Evolutionary conservation across 331 rosid genomes (phyloP).

Genomic region (Rosa hybrid): DNA sequence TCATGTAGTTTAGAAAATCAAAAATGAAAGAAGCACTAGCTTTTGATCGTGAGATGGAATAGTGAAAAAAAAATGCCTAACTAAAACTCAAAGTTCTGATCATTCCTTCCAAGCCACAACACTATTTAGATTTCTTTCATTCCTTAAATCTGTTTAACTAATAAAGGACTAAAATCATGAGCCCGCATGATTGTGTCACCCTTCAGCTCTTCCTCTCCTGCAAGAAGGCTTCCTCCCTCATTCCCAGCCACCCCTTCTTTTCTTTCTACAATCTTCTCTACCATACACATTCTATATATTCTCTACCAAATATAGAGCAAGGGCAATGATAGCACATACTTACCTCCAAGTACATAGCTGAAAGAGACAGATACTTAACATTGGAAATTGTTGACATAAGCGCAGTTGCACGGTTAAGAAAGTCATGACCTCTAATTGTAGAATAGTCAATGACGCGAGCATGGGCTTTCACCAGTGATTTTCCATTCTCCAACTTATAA

Average conservation of each 20-base stretch:
- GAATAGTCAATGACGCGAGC: background rate
- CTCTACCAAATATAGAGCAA: background rate
- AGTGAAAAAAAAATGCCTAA: background rate
- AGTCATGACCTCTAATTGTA: background rate
- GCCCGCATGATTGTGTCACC: background rate
- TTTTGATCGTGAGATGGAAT: background rate
- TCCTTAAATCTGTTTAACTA: background rate
- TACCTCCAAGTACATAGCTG: conserved; percentile 1
- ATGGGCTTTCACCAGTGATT: background rate
- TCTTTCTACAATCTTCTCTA: background rate
- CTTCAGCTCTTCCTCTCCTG: background rate
- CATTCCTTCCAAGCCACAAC: background rate
- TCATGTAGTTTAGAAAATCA: background rate
- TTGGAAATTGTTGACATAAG: background rate
- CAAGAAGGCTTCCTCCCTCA: background rate
- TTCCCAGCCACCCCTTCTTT: background rate
- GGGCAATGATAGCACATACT: background rate
- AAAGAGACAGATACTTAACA: background rate
- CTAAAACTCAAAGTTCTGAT: background rate
- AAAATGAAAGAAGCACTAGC: background rate
- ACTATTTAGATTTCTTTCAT: background rate
- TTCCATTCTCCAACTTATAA: background rate
- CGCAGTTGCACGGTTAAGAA: background rate
- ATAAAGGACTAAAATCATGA: background rate
- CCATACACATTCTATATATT: background rate